phyloP scores from a whole-genome alignment of 768 basidiomycete genomes.

The Russula virescens region DNA sequence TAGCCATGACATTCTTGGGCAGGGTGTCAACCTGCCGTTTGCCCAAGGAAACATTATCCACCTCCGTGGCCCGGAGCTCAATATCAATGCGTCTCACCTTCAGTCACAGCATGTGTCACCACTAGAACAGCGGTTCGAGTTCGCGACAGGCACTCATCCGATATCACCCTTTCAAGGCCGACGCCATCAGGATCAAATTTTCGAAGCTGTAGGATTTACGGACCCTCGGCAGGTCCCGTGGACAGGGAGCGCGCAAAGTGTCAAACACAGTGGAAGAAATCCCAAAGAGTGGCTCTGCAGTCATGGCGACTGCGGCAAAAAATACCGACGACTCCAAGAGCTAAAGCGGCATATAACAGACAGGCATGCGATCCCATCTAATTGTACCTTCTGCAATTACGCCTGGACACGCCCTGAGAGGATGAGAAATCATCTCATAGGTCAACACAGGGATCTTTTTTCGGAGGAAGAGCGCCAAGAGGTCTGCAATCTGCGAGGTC shows the following conservation, averaged over 20 bases:
- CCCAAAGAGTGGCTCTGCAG: background rate
- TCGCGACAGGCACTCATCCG: background rate
- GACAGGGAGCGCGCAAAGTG: background rate
- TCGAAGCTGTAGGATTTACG: background rate
- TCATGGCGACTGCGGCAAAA: background rate
- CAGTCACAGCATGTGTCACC: background rate
- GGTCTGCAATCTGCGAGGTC: background rate
- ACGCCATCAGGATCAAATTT: background rate
- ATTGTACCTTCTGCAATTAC: background rate
- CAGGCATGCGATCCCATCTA: background rate
- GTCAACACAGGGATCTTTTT: background rate
- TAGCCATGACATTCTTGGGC: background rate
- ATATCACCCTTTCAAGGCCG: background rate
- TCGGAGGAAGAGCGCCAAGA: background rate
- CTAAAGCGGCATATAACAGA: background rate
- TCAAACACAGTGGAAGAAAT: background rate
- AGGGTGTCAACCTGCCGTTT: background rate
- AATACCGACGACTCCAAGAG: background rate
- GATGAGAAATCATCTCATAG: background rate
- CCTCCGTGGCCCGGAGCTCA: background rate
- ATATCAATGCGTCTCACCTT: no score
- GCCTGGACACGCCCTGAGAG: conserved; percentile 3
- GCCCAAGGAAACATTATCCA: background rate
- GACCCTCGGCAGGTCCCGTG: background rate
- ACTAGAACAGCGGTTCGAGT: background rate